A percentile compares a stretch with the other conserved stretches of the same genome.
These are phyloP conservation scores for Chrysochromulina parva DNA, from an alignment of 78 protist species.

Conservation along the genomic window DNA sequence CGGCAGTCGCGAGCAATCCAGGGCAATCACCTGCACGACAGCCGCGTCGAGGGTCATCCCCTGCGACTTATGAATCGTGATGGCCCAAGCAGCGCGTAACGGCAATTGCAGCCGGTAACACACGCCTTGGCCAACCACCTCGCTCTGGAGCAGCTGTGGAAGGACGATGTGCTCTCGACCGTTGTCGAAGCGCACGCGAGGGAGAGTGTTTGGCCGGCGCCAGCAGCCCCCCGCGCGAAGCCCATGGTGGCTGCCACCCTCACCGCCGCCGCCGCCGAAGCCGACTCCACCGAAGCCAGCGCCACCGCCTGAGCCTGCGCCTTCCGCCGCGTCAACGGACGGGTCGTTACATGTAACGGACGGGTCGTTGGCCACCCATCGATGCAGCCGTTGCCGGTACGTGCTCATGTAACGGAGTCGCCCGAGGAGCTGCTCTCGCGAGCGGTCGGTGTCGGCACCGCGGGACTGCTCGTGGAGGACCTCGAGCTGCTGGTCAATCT, in stretches of 20 bases:
- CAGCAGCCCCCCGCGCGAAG: not conserved
- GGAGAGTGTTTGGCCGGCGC: not conserved
- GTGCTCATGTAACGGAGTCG: not conserved
- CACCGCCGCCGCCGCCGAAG: too few relatives aligned
- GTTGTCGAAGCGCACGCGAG: not conserved
- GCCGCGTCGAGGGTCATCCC: slow-evolving; percentile 77
- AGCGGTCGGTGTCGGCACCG: not conserved
- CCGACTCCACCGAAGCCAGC: too few relatives aligned
- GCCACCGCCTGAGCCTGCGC: too few relatives aligned
- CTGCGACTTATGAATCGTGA: slow-evolving; percentile 85
- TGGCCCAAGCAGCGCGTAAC: slow-evolving; percentile 83
- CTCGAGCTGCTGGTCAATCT: not conserved
- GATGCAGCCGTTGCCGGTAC: not conserved
- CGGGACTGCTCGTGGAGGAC: not conserved
- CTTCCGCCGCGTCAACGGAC: too few relatives aligned
- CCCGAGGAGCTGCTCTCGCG: not conserved
- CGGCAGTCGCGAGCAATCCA: too few relatives aligned
- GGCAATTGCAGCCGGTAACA: slow-evolving; percentile 75
- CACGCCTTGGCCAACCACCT: not conserved
- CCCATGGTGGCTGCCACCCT: not conserved
- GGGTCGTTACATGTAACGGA: not conserved
- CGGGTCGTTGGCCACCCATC: not conserved
- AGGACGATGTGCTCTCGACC: not conserved
- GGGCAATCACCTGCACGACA: slow-evolving; percentile 14
- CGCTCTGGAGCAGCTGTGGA: not conserved